Conservation (phyloP, 768 basidiomycete species). For the Neoboletus subvelutipes region DNA sequence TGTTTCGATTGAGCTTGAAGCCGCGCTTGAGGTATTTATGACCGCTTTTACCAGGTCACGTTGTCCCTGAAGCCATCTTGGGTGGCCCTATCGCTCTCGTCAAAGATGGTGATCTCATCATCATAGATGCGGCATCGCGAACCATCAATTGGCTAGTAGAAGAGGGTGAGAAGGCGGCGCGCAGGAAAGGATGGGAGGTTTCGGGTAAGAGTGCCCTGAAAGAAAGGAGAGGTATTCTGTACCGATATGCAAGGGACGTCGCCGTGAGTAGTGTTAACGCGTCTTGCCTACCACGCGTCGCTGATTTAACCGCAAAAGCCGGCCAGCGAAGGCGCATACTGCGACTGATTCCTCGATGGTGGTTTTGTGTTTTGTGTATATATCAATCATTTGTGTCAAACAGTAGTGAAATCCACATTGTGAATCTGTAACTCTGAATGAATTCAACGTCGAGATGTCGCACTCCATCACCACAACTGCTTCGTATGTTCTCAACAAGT, state of each 20-base stretch:
- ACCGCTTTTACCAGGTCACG: conserved; percentile 45
- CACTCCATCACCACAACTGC: conserved; percentile 54
- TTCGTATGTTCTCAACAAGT: conserved; percentile 58
- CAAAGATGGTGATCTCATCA: conserved; percentile 75
- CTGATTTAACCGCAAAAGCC: conserved; percentile 47
- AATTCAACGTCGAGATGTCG: conserved; percentile 19
- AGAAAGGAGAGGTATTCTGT: conserved; percentile 71
- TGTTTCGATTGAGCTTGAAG: conserved; percentile 2
- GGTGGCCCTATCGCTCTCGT: conserved; percentile 90
- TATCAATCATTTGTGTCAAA: conserved; percentile 4
- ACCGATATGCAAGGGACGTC: conserved; percentile 83
- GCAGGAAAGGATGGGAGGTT: conserved; percentile 68
- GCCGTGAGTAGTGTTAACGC: conserved; percentile 56
- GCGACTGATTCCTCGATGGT: conserved; percentile 49
- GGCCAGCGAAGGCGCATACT: conserved; percentile 79
- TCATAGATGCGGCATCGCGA: conserved; percentile 67
- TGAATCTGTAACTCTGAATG: background rate
- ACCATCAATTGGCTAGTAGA: conserved; percentile 72
- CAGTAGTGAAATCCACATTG: background rate
- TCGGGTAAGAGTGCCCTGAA: conserved; percentile 62
- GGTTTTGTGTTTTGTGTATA: conserved; percentile 1
- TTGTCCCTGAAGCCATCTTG: conserved; percentile 64
- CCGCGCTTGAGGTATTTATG: conserved; percentile 39
- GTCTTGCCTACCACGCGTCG: background rate
- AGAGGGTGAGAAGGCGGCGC: conserved; percentile 59